These are phyloP conservation scores for Lomentospora prolificans DNA, from an alignment of 2,329 filamentous ascomycete species.

Conservation along the genomic window DNA sequence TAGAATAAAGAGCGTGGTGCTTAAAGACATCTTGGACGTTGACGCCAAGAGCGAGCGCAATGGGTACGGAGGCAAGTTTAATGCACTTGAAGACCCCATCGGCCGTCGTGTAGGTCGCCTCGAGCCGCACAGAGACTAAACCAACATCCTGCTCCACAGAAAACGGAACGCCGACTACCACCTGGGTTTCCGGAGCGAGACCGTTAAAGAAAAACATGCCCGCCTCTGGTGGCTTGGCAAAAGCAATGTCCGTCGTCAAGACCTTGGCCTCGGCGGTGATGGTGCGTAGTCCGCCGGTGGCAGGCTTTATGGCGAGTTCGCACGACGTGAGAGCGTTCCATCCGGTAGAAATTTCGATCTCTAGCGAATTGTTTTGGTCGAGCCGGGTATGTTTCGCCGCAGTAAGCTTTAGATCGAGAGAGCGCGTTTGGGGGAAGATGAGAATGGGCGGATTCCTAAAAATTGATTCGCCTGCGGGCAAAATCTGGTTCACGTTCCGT, in stretches of 20 bases:
- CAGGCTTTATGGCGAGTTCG: slow-evolving; percentile 52
- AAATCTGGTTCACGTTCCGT: slow-evolving; percentile 39
- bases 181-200: slow-evolving; percentile 31
- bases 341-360: slow-evolving; percentile 62
- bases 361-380: slow-evolving; percentile 67
- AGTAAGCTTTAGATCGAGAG: slow-evolving; percentile 58
- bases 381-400: slow-evolving; percentile 66
- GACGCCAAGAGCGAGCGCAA: slow-evolving; percentile 76
- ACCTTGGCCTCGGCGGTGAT: slow-evolving; percentile 50
- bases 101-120: slow-evolving; percentile 62
- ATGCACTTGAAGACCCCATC: slow-evolving; percentile 56
- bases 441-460: slow-evolving; percentile 53
- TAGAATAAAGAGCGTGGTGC: slow-evolving; percentile 68
- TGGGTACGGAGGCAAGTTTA: slow-evolving; percentile 50
- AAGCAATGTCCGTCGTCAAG: slow-evolving; percentile 25
- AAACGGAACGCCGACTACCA: slow-evolving; percentile 66
- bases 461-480: slow-evolving; percentile 36
- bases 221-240: slow-evolving; percentile 40
- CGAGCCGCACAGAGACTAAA: slow-evolving; percentile 64
- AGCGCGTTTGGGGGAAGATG: slow-evolving; percentile 61
- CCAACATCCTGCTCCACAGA: slow-evolving; percentile 68
- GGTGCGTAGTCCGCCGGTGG: slow-evolving; percentile 56
- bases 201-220: slow-evolving; percentile 41
- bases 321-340: slow-evolving; percentile 58
- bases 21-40: slow-evolving; percentile 98